Percentiles rank a stretch among this genome's conserved stretches.
These are phyloP conservation scores for Lecanicillium sp. DNA, from an alignment of 2,329 filamentous ascomycete genomes.

Conservation along the genomic window DNA sequence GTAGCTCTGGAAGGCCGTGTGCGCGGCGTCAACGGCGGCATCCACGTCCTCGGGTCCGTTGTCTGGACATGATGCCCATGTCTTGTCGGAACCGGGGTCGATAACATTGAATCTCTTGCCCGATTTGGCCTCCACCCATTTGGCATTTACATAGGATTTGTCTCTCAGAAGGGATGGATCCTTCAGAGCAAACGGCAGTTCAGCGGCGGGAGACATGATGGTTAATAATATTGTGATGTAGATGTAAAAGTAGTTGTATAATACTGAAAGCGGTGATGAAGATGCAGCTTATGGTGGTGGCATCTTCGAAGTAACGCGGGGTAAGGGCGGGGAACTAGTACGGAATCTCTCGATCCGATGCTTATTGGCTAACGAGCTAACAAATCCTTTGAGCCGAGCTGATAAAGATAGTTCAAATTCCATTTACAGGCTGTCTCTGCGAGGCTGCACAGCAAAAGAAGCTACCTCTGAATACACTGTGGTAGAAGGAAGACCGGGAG, in stretches of 20 bases:
- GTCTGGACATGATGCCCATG: constrained; percentile 46
- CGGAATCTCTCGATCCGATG: not conserved
- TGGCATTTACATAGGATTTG: constrained; percentile 44
- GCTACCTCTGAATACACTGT: too few relatives aligned
- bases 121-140: constrained; percentile 39
- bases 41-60: constrained; percentile 36
- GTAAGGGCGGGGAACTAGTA: constrained; percentile 3
- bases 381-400: too few relatives aligned
- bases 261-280: not conserved
- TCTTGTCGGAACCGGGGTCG: constrained; percentile 45
- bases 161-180: constrained; percentile 42
- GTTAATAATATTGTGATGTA: not conserved
- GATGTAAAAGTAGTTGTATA: not conserved
- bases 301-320: not conserved
- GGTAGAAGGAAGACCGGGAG: too few relatives aligned
- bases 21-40: constrained; percentile 29
- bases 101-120: constrained; percentile 45
- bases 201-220: constrained; percentile 2
- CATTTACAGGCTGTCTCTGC: too few relatives aligned
- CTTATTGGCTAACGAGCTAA: not conserved
- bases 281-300: not conserved
- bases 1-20: constrained; percentile 33
- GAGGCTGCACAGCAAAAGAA: too few relatives aligned
- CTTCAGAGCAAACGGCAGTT: constrained; percentile 36
- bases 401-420: too few relatives aligned